Percentiles rank a stretch among this genome's conserved stretches.
These are phyloP conservation scores for Fusarium falciforme DNA, from an alignment of 2,329 filamentous ascomycete species.

Conservation along the genomic window DNA sequence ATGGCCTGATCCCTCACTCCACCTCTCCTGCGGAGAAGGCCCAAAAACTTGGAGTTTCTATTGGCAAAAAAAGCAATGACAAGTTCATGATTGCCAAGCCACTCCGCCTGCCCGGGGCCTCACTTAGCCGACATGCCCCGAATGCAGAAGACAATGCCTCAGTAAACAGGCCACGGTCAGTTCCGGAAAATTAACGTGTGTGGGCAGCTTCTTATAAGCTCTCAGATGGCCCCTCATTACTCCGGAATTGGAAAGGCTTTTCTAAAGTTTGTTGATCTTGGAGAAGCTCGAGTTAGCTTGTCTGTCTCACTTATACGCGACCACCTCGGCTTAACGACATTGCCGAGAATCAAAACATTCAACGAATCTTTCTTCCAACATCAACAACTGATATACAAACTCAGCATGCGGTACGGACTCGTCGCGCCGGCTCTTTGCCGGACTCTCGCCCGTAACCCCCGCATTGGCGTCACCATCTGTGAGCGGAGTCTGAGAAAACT, in stretches of 20 bases:
- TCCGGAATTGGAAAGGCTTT: neutral
- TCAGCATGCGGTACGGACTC: constrained; percentile 24
- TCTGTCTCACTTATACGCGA: neutral
- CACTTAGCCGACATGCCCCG: constrained; percentile 26
- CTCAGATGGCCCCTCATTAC: neutral
- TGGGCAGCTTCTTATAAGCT: constrained; percentile 4
- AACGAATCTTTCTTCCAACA: neutral
- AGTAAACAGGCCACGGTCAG: constrained; percentile 7
- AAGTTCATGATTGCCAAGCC: neutral
- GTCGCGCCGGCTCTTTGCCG: constrained; percentile 19
- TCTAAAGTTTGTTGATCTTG: neutral
- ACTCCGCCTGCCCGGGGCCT: constrained; percentile 25
- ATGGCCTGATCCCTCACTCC: constrained; percentile 13
- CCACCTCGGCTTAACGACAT: neutral
- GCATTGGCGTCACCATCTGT: constrained; percentile 2
- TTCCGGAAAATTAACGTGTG: constrained; percentile 11
- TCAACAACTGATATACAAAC: neutral
- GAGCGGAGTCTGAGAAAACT: constrained; percentile 14
- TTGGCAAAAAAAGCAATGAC: neutral
- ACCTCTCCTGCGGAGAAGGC: constrained; percentile 1
- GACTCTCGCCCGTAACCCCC: constrained; percentile 11
- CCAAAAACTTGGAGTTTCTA: neutral
- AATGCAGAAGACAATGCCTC: constrained; percentile 1
- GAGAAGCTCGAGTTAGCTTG: neutral
- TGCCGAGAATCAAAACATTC: neutral